phyloP scores from a whole-genome alignment of 2,329 filamentous ascomycete genomes.

The Alternaria postmessia region DNA sequence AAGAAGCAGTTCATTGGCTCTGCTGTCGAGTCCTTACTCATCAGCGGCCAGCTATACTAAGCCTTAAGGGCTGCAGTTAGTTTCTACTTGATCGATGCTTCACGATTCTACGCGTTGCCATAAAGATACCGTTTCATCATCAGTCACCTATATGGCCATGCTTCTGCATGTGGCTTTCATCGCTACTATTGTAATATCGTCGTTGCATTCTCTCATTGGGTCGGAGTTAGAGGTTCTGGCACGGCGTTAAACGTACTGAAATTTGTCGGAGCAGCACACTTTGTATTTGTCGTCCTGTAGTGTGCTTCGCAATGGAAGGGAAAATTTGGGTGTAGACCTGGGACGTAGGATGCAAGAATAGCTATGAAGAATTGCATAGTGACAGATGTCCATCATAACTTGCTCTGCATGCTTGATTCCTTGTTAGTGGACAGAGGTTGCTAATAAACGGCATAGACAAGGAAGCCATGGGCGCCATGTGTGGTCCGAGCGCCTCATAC shows the following conservation, averaged over 20 bases:
- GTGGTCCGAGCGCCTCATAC: slow-evolving; percentile 16
- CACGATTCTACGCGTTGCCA: slow-evolving; percentile 28
- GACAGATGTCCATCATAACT: neutral
- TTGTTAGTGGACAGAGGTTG: neutral
- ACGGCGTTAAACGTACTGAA: slow-evolving; percentile 17
- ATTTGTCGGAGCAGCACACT: neutral
- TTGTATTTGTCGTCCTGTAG: slow-evolving; percentile 9
- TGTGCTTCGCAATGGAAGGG: slow-evolving; percentile 11
- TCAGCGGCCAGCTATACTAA: slow-evolving; percentile 33
- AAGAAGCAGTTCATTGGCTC: slow-evolving; percentile 85
- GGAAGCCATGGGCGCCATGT: neutral
- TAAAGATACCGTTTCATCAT: slow-evolving; percentile 20
- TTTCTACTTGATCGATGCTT: slow-evolving; percentile 16
- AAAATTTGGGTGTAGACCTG: slow-evolving; percentile 14
- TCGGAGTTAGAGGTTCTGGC: slow-evolving; percentile 10
- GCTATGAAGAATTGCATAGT: slow-evolving; percentile 7
- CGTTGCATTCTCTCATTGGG: slow-evolving; percentile 17
- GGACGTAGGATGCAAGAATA: slow-evolving; percentile 1
- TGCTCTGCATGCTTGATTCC: neutral
- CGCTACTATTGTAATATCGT: slow-evolving; percentile 18
- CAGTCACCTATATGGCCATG: slow-evolving; percentile 1
- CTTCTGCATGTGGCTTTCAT: slow-evolving; percentile 6
- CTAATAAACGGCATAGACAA: neutral
- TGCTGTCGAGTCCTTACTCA: slow-evolving; percentile 41
- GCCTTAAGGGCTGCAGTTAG: neutral